A percentile compares a stretch with the other conserved stretches of the same genome.
phyloP scores from a whole-genome alignment of 768 basidiomycete genomes.

The Lenzites betulinus region DNA sequence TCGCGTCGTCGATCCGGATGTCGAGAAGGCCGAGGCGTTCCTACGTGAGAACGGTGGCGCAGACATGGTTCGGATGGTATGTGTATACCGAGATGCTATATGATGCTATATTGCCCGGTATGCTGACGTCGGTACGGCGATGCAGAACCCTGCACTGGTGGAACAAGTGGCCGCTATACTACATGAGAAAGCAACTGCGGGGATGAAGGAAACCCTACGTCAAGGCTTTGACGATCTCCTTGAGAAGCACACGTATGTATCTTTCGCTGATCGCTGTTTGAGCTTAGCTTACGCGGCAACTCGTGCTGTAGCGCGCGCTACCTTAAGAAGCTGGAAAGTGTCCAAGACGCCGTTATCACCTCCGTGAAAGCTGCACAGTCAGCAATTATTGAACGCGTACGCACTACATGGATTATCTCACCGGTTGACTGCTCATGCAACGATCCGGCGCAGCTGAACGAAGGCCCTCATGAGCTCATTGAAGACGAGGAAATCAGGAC shows the following conservation, averaged over 20 bases:
- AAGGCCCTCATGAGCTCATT: constrained; percentile 8
- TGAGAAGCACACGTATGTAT: constrained; percentile 4
- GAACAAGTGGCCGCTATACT: neutral
- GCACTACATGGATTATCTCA: neutral
- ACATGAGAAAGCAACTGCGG: neutral
- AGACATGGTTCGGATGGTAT: neutral
- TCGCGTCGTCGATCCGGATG: neutral
- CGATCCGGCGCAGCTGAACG: neutral
- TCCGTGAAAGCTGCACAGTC: neutral
- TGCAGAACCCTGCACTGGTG: constrained; percentile 1
- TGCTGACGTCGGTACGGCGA: no score
- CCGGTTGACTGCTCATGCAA: no score
- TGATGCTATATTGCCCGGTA: no score
- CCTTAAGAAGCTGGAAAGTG: constrained; percentile 1
- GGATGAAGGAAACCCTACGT: constrained; percentile 8
- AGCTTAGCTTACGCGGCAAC: neutral
- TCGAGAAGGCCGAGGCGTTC: neutral
- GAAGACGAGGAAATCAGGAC: neutral
- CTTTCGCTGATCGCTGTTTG: neutral
- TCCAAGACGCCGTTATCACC: neutral
- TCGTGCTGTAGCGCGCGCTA: neutral
- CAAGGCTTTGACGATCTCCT: constrained; percentile 7
- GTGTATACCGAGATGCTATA: neutral
- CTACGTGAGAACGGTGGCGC: neutral
- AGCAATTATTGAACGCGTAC: neutral